Evolutionary conservation across 148 eudicot genomes (phyloP).

Genomic region (Arctostaphylos glauca): DNA sequence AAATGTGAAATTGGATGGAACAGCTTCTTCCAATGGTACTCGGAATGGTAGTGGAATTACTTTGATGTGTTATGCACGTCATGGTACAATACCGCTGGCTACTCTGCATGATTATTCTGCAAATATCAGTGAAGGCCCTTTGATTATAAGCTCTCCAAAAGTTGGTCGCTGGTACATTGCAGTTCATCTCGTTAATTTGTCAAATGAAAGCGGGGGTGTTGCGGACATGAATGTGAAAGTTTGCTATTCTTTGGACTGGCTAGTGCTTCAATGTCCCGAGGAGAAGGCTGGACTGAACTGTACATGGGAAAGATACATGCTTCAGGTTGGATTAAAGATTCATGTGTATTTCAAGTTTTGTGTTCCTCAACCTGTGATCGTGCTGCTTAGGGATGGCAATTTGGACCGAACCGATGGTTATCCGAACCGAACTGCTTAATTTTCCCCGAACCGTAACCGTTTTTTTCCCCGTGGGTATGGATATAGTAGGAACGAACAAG

Average conservation of each 20-base stretch:
- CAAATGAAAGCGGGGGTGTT: constrained; percentile 23
- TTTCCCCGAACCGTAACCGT: no score
- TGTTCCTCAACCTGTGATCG: not conserved
- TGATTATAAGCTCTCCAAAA: constrained; percentile 65
- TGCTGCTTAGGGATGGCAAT: constrained; percentile 7
- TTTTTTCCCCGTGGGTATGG: no score
- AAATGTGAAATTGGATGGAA: constrained; percentile 36
- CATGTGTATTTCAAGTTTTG: not conserved
- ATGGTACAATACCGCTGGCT: constrained; percentile 64
- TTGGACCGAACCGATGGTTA: no score
- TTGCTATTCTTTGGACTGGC: constrained; percentile 70
- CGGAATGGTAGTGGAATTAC: constrained; percentile 30
- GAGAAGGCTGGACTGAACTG: constrained; percentile 80
- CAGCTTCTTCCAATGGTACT: constrained; percentile 27
- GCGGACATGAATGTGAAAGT: constrained; percentile 25
- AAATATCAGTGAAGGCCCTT: constrained; percentile 50
- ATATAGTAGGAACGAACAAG: no score
- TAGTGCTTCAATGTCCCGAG: constrained; percentile 61
- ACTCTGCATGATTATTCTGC: constrained; percentile 63
- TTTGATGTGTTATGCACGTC: constrained; percentile 75
- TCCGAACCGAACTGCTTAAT: no score
- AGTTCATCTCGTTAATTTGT: constrained; percentile 41
- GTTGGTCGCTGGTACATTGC: constrained; percentile 79
- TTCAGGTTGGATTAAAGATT: constrained; percentile 56
- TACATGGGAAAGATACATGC: constrained; percentile 53